Base-by-base conservation (phyloP, 2,329 filamentous ascomycete species). In the Fusarium stilboides region DNA sequence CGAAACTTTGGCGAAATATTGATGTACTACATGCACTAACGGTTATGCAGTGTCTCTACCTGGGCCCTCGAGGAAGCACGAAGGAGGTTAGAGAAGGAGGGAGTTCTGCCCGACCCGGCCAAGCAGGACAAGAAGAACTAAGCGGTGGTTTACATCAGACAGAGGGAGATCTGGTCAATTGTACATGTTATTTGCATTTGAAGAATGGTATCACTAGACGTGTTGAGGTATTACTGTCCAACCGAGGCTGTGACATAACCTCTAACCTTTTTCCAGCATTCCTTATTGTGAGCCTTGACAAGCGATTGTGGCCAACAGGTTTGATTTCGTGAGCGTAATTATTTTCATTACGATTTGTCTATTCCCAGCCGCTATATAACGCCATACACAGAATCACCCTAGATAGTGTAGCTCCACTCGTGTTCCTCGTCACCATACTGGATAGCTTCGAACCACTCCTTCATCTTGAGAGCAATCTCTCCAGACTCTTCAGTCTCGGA, bases 31-130 rank as follows among this genome's bases (percentile, higher is more conserved):
- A 31, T 44, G 24, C 44, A 36, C 78, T 80, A 74, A 81, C 70
- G 22, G 19, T 28, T 53, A 19, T 60, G 65, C 76, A 99, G 96
- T 81, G 98, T 99, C 89, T 96, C 98, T 86, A 98, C 95, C 57
- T 99, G 96, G 96, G 96, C 96, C 68, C 89, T 99, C 43, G 96
- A 99, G 84, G 96, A 99, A 85, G 96, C 96, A 54, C 89, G 96
- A 78, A 89, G 96, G 85, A 89, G 96, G 85, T 90, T 99, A 87
- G 96, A 99, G 85, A 92, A 90, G 64, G 96, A 99, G 86, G 96
- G 96, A 63, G 94, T 98, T 78, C 84, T 98, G 77, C 89, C 93
- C 77, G 95, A 98, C 77, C 91, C 92, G 40, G 81, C 83, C 57
- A 81, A 84, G 72, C 82, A 87, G 61, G 86, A 89, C 80, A 87